A percentile compares a stretch with the other conserved stretches of the same genome.
Conservation (phyloP, 345 rosid species). For the Physaria fendleri region DNA sequence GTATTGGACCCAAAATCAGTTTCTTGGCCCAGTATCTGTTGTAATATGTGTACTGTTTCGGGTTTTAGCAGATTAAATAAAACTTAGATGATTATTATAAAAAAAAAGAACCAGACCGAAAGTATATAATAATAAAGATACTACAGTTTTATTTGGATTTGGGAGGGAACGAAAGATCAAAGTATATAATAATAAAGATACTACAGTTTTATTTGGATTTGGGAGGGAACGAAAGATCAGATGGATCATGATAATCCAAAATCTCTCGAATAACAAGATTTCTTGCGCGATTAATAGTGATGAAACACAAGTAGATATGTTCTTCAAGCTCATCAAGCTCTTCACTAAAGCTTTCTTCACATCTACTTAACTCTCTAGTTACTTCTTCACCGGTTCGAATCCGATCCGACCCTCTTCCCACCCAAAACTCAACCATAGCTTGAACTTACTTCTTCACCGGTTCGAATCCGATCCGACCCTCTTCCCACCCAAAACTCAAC, state of each 20-base stretch:
- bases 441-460: conserved; percentile 45
- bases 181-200: not conserved
- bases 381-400: conserved; percentile 43
- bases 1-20: too few relatives aligned
- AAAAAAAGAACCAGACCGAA: too few relatives aligned
- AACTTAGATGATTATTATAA: too few relatives aligned
- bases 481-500: conserved; percentile 49
- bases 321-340: conserved; percentile 78
- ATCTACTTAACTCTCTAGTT: conserved; percentile 39
- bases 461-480: conserved; percentile 41
- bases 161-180: conserved; percentile 10
- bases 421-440: conserved; percentile 57
- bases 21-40: too few relatives aligned
- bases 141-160: conserved; percentile 16
- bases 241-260: conserved; percentile 32
- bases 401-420: conserved; percentile 41
- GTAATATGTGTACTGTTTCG: too few relatives aligned
- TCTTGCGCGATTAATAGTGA: conserved; percentile 71
- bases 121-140: not conserved
- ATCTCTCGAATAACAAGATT: conserved; percentile 55
- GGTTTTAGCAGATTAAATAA: too few relatives aligned
- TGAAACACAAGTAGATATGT: conserved; percentile 72
- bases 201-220: conserved; percentile 16
- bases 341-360: conserved; percentile 43
- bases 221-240: conserved; percentile 8